Conservation (phyloP, 768 basidiomycete genomes). For the Psilocybe azurescens region DNA sequence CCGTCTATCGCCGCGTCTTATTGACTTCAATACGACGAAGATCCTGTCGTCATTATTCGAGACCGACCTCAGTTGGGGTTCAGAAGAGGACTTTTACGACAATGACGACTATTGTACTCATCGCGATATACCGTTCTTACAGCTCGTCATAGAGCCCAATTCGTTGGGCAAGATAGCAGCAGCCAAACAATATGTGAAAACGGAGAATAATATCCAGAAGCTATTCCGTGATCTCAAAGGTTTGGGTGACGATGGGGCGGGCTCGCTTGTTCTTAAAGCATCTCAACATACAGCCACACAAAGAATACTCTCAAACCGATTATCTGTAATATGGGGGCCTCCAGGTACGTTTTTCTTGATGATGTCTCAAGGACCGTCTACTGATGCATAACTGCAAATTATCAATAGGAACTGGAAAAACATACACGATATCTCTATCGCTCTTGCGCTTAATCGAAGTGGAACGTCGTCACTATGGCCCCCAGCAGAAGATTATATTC, state of each 20-base stretch:
- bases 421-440: conserved; percentile 54
- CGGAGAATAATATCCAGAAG: conserved; percentile 43
- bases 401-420: conserved; percentile 63
- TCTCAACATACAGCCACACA: conserved; percentile 52
- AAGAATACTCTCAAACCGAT: conserved; percentile 45
- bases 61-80: conserved; percentile 44
- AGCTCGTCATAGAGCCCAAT: conserved; percentile 47
- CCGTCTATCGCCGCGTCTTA: conserved; percentile 53
- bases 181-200: conserved; percentile 36
- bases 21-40: conserved; percentile 59
- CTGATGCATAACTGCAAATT: background rate
- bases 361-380: background rate
- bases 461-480: conserved; percentile 35
- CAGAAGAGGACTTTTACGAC: conserved; percentile 19
- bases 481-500: conserved; percentile 43
- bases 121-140: conserved; percentile 43
- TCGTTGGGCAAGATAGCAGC: conserved; percentile 38
- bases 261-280: conserved; percentile 45
- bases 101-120: conserved; percentile 15
- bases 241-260: conserved; percentile 40
- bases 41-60: conserved; percentile 50
- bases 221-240: conserved; percentile 42
- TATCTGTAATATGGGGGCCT: conserved; percentile 57
- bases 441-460: conserved; percentile 51
- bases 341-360: conserved; percentile 38